phyloP scores from a whole-genome alignment of 148 eudicot genomes.

The Linanthus parryae region DNA sequence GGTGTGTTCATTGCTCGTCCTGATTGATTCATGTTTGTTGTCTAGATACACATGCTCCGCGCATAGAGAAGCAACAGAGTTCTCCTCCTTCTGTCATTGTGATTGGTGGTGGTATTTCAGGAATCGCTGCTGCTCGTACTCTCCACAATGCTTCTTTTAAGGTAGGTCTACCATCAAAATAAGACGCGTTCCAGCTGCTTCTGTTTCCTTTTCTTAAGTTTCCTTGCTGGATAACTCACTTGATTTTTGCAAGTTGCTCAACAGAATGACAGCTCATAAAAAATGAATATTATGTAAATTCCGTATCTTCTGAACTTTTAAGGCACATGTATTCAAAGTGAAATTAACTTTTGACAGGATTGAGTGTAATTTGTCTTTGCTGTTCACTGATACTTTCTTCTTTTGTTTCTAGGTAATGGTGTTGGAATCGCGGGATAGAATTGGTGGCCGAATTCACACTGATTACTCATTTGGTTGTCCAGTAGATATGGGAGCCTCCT shows the following conservation, averaged over 20 bases:
- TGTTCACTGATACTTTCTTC: constrained; percentile 1
- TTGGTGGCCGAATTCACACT: constrained; percentile 95
- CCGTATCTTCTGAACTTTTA: too few relatives aligned
- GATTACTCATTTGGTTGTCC: constrained; percentile 98
- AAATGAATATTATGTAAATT: too few relatives aligned
- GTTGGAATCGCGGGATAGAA: constrained; percentile 93
- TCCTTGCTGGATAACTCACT: constrained; percentile 1
- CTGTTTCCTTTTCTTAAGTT: too few relatives aligned
- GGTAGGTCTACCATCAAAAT: constrained; percentile 31
- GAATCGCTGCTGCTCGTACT: constrained; percentile 80
- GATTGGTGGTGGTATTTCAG: constrained; percentile 97
- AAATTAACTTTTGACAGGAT: too few relatives aligned
- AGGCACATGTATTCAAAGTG: constrained; percentile 1
- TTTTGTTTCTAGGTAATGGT: constrained; percentile 55
- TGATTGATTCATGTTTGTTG: constrained; percentile 12
- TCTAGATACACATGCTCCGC: constrained; percentile 40
- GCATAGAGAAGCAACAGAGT: constrained; percentile 36
- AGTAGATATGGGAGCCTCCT: constrained; percentile 99
- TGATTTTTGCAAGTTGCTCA: too few relatives aligned
- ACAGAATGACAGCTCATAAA: too few relatives aligned
- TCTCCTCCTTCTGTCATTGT: constrained; percentile 72
- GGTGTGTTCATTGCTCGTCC: not conserved
- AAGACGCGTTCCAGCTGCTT: too few relatives aligned
- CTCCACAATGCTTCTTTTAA: constrained; percentile 76
- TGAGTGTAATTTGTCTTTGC: not conserved